Evolutionary conservation across 2,329 filamentous ascomycete genomes (phyloP).

Genomic region (Aspergillus sp.): DNA sequence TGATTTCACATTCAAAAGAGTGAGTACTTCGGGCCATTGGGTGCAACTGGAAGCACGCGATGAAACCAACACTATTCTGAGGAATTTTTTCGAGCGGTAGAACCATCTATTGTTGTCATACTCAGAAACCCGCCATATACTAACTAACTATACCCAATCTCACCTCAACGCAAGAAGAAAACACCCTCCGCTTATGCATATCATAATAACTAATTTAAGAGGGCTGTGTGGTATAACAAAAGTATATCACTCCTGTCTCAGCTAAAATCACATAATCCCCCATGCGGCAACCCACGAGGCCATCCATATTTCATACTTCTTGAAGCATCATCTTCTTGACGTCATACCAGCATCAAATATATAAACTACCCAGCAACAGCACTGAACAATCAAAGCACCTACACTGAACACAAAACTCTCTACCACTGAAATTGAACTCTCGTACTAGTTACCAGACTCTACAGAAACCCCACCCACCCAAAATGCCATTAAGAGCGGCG

Average conservation of each 20-base stretch:
- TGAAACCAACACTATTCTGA: slow-evolving; percentile 23
- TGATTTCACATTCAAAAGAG: slow-evolving; percentile 18
- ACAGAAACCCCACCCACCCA: not conserved
- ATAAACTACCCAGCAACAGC: not conserved
- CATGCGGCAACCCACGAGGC: not conserved
- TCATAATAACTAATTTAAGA: not conserved
- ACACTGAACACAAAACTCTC: not conserved
- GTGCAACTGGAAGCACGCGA: slow-evolving; percentile 25
- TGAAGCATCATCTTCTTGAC: slow-evolving; percentile 6
- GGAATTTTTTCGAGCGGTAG: slow-evolving; percentile 14
- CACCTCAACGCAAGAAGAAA: not conserved
- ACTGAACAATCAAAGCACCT: not conserved
- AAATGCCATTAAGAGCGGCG: slow-evolving; percentile 21
- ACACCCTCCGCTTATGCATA: not conserved
- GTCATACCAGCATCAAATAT: slow-evolving; percentile 12
- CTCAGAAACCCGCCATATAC: not conserved
- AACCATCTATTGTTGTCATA: not conserved
- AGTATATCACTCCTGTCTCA: not conserved
- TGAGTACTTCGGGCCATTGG: slow-evolving; percentile 25
- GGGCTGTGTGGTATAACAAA: not conserved
- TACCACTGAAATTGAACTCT: not conserved
- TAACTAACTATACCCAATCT: not conserved
- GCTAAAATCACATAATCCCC: not conserved
- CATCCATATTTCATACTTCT: not conserved
- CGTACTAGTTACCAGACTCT: not conserved